phyloP scores from a whole-genome alignment of 768 basidiomycete genomes.

The Nidularia pulvinata region DNA sequence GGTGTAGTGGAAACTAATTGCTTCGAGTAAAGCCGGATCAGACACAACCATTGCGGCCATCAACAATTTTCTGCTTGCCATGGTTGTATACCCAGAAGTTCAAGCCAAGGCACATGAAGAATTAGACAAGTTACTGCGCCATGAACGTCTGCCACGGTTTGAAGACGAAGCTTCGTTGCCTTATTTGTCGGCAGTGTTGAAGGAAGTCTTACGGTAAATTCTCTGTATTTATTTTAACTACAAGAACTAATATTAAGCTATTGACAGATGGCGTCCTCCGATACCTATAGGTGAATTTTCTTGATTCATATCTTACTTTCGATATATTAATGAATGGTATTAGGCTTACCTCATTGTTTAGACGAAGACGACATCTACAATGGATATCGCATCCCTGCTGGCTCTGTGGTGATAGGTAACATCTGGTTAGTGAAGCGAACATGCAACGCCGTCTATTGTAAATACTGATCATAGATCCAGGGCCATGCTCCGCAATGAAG shows the following conservation, averaged over 20 bases:
- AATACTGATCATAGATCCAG: conserved; percentile 1
- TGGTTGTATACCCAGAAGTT: conserved; percentile 36
- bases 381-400: conserved; percentile 43
- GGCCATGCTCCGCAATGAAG: conserved; percentile 11
- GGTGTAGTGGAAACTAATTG: too few relatives aligned
- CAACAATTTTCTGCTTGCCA: conserved; percentile 31
- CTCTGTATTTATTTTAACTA: neutral
- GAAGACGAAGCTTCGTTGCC: conserved; percentile 31
- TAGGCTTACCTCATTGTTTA: conserved; percentile 27
- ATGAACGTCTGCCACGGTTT: conserved; percentile 32
- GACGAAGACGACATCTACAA: conserved; percentile 43
- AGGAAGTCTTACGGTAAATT: conserved; percentile 27
- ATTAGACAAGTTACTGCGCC: conserved; percentile 30
- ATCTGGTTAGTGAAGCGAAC: conserved; percentile 19
- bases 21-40: conserved; percentile 13
- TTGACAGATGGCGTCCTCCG: conserved; percentile 21
- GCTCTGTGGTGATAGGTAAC: conserved; percentile 29
- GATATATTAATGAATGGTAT: neutral
- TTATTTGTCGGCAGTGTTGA: conserved; percentile 31
- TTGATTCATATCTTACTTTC: too few relatives aligned
- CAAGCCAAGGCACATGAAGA: conserved; percentile 35
- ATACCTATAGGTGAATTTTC: conserved; percentile 22
- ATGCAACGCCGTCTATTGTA: neutral
- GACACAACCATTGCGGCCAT: conserved; percentile 23
- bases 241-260: too few relatives aligned